phyloP scores from a whole-genome alignment of 306 rosid species.

The Canavalia ensiformis region DNA sequence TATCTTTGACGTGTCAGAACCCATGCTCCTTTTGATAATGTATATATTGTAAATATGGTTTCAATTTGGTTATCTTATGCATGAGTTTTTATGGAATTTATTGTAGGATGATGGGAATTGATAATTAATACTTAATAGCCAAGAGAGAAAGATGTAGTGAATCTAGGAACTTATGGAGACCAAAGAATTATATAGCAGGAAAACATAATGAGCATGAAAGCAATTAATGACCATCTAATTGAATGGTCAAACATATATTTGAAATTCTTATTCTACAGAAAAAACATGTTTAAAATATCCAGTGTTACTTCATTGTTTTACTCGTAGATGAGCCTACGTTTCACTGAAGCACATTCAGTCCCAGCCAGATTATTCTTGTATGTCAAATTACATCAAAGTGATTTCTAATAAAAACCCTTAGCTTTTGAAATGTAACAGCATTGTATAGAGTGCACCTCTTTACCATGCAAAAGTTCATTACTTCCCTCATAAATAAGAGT shows the following conservation, averaged over 20 bases:
- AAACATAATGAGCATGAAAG: constrained; percentile 34
- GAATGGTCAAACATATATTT: constrained; percentile 22
- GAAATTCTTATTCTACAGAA: constrained; percentile 26
- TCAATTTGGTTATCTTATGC: too few relatives aligned
- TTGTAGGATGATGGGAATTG: too few relatives aligned
- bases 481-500: constrained; percentile 18
- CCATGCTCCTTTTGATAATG: too few relatives aligned
- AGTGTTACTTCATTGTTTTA: constrained; percentile 24
- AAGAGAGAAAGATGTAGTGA: neutral
- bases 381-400: constrained; percentile 23
- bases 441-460: constrained; percentile 4
- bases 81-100: too few relatives aligned
- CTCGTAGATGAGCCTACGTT: constrained; percentile 20
- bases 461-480: constrained; percentile 34
- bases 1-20: too few relatives aligned
- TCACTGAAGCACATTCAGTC: neutral
- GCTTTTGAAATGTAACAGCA: constrained; percentile 35
- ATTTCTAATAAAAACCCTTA: constrained; percentile 26
- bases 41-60: too few relatives aligned
- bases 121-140: too few relatives aligned
- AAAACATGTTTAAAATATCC: constrained; percentile 12
- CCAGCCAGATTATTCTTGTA: constrained; percentile 16
- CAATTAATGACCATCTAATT: constrained; percentile 35
- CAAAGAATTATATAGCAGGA: constrained; percentile 12
- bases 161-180: neutral